Evolutionary conservation across 2,329 filamentous ascomycete genomes (phyloP), one percentile per base, ranked within the genome.

Genomic region (Chrysosporium queenslandicum): DNA sequence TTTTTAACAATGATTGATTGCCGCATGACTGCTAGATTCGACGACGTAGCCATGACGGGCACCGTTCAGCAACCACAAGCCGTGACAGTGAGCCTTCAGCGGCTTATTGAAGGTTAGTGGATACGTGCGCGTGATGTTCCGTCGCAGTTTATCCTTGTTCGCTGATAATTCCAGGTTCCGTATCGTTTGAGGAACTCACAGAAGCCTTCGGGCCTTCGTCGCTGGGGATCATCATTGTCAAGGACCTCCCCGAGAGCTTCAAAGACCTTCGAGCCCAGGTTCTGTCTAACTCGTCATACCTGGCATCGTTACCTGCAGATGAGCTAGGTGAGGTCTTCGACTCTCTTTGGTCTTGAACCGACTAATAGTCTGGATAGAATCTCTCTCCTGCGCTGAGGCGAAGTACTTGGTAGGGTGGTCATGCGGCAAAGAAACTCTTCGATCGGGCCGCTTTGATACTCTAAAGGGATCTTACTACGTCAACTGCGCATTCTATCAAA

Each of bases 151-250:
- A 21, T 7, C 16, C 16, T 41, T 5, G 18, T 23, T 42, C n/a
- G 20, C 39, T 60, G 36, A 37, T 34, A 51, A 20, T 27, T 36
- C 27, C 29, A 54, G 70, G 68, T 46, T 60, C 64, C 4, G 64
- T 76, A 41, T 66, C 72, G 5, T 73, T 72, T 55, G 63, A 68
- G 16, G 69, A 68, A 8, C 64, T 76, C 11, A 68, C 71, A 29
- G 65, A 85, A 60, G 92, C 92, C 0, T 97, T 98, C 65, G 92
- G 92, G 0, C 88, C 90, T 1, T 81, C 86, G 23, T 95, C 89
- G 1, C 75, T 97, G 11, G 92, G 92, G 0, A 95, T 98, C 49
- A 83, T 98, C 52, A 74, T 97, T n/a, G 90, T 98, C 45, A 88
- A 86, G 65, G 87, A 89, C 64, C 79, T 97, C 0, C 87, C 89